Percentiles rank a stretch among this genome's conserved stretches.
Conservation (phyloP, 225 moss, liverwort and hornwort genomes). For the Pseudoscleropodium purum region DNA sequence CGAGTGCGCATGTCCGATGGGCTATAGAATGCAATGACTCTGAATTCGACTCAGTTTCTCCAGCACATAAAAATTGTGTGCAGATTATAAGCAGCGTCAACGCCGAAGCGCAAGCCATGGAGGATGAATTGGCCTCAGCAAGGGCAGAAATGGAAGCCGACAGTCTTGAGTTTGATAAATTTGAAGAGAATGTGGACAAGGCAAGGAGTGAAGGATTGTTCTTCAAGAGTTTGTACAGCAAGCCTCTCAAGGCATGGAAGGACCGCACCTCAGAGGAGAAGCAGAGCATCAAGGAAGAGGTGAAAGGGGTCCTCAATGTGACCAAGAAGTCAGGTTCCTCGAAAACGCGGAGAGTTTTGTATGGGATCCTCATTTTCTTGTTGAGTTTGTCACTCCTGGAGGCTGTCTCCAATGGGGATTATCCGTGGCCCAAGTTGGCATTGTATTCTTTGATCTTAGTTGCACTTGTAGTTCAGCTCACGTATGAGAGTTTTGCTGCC, state of each 20-base stretch:
- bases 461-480: conserved; percentile 56
- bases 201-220: conserved; percentile 90
- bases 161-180: conserved; percentile 59
- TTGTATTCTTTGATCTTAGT: conserved; percentile 54
- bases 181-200: conserved; percentile 76
- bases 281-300: conserved; percentile 42
- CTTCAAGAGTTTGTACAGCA: conserved; percentile 76
- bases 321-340: conserved; percentile 51
- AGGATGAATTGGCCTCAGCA: conserved; percentile 81
- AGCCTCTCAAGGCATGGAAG: conserved; percentile 61
- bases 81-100: conserved; percentile 85
- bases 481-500: conserved; percentile 59
- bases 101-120: conserved; percentile 71
- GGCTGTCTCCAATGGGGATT: conserved; percentile 25
- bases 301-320: conserved; percentile 25
- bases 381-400: conserved; percentile 57
- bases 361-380: conserved; percentile 63
- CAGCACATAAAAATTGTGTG: background rate
- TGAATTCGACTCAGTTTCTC: background rate
- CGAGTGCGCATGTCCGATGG: background rate
- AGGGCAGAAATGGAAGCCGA: conserved; percentile 94
- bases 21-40: background rate
- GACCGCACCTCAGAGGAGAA: conserved; percentile 49
- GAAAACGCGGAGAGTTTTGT: conserved; percentile 47
- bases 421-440: conserved; percentile 61